Base-by-base conservation (phyloP, 2,329 filamentous ascomycete species). In the Nemania sp. region DNA sequence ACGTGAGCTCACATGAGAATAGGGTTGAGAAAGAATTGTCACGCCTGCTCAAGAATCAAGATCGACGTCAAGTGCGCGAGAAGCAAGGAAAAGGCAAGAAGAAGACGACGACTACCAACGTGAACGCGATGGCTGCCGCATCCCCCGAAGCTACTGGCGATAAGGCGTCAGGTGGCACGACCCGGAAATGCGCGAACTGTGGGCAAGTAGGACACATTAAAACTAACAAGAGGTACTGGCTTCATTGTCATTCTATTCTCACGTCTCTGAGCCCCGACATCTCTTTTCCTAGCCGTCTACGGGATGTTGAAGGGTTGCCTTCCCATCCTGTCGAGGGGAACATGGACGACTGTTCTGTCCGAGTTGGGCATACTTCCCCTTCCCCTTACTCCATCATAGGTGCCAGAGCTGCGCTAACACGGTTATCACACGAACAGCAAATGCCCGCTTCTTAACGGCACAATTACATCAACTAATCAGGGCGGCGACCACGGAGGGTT, bases 181-280 rank as follows among this genome's bases (percentile, higher is more conserved):
- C 89, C 35, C 85, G 96, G 70, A 98, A 98, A 80, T 99, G 95
- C 78, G 95, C 95, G 67, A 98, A 97, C 76, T 99, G 95, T 78
- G 95, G 95, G 52, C 90, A 95, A 75, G 90, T 96, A 56, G 95
- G 95, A 34, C 95, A 99, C 73, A 99, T 99, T 81, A 97, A 97
- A 78, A 98, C 94, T 49, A 98, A 98, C 81, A 96, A 97, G 80
- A 98, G 97, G 92, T 95, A 85, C 78, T 82, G 77, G 68, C 67
- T 69, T 60, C 54, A 54, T 45, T 74, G 66, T 66, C 62, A 65
- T 73, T 55, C 68, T 66, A 69, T 68, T 67, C 63, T 62, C 54
- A 53, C 34, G 50, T 51, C 60, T 50, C 57, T 47, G 11, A 46
- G 57, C 46, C 51, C 25, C 53, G 37, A 48, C 43, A 39, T 59